Evolutionary conservation across 2,329 filamentous ascomycete species (phyloP).

Genomic region (Capronia epimyces): DNA sequence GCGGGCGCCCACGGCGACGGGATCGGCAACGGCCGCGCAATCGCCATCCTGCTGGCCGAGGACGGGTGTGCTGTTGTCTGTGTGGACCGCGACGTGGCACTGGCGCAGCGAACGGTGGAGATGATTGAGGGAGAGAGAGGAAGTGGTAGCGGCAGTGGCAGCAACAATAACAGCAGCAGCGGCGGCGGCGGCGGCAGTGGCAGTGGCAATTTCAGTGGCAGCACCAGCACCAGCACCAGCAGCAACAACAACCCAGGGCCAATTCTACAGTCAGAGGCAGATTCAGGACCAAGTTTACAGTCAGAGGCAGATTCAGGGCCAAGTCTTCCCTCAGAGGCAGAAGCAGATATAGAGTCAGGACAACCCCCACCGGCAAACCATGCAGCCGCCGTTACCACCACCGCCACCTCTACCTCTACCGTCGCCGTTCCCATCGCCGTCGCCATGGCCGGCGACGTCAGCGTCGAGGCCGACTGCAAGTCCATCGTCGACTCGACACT

Average conservation of each 20-base stretch:
- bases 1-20: slow-evolving; percentile 53
- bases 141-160: too few species aligned
- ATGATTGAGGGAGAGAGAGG: slow-evolving; percentile 43
- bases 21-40: slow-evolving; percentile 56
- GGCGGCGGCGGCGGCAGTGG: too few species aligned
- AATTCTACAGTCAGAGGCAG: slow-evolving; percentile 36
- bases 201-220: too few species aligned
- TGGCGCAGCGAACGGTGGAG: slow-evolving; percentile 50
- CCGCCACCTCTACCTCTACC: neutral
- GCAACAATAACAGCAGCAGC: neutral
- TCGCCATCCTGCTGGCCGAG: slow-evolving; percentile 55
- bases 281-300: too few species aligned
- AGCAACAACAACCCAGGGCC: too few species aligned
- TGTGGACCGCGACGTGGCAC: slow-evolving; percentile 48
- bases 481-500: slow-evolving; percentile 39
- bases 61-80: slow-evolving; percentile 57
- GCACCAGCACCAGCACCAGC: too few species aligned
- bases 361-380: too few species aligned
- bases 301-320: slow-evolving; percentile 31
- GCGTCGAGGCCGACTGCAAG: slow-evolving; percentile 49
- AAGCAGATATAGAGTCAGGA: too few species aligned
- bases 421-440: neutral
- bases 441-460: slow-evolving; percentile 52
- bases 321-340: too few species aligned
- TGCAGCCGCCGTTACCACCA: neutral